phyloP scores from a whole-genome alignment of 1,284 basidiomycete species.

The Apiotrichum porosum region DNA sequence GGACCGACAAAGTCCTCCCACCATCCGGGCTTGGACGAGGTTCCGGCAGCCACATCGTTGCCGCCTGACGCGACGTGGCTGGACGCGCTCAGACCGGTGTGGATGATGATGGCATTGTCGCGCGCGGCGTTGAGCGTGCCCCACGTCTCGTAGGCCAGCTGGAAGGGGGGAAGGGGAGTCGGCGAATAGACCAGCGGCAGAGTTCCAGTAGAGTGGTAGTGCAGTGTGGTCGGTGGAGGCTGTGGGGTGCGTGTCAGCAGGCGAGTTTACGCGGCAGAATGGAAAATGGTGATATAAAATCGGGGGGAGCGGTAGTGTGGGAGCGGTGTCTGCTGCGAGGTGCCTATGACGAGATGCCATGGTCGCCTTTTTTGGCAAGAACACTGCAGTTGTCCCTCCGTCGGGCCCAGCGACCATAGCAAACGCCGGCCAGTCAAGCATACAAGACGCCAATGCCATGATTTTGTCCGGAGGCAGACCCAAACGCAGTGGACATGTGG shows the following conservation, averaged over 20 bases:
- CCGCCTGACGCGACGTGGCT: conserved; percentile 87
- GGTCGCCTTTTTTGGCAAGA: too few relatives aligned
- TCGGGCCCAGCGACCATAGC: too few relatives aligned
- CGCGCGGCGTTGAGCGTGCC: conserved; percentile 70
- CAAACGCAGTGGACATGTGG: too few relatives aligned
- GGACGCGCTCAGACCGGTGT: conserved; percentile 91
- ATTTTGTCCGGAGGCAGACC: too few relatives aligned
- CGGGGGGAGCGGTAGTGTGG: too few relatives aligned
- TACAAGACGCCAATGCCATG: too few relatives aligned
- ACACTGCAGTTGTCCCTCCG: too few relatives aligned
- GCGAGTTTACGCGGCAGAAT: too few relatives aligned
- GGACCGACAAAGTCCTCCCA: conserved; percentile 99
- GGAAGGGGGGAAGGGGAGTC: conserved; percentile 60
- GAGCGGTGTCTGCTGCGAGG: too few relatives aligned
- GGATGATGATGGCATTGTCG: conserved; percentile 92
- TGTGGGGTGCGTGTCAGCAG: conserved; percentile 6
- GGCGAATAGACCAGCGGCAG: conserved; percentile 71
- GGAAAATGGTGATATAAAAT: too few relatives aligned
- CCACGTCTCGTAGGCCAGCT: conserved; percentile 95
- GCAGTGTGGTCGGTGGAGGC: conserved; percentile 46
- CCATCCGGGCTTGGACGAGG: conserved; percentile 63
- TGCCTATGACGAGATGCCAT: too few relatives aligned
- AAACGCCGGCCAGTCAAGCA: too few relatives aligned
- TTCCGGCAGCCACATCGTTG: conserved; percentile 63
- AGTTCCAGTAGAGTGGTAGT: conserved; percentile 59